phyloP scores from a whole-genome alignment of 352 stramenopile species.

The Saprolegnia diclina region DNA sequence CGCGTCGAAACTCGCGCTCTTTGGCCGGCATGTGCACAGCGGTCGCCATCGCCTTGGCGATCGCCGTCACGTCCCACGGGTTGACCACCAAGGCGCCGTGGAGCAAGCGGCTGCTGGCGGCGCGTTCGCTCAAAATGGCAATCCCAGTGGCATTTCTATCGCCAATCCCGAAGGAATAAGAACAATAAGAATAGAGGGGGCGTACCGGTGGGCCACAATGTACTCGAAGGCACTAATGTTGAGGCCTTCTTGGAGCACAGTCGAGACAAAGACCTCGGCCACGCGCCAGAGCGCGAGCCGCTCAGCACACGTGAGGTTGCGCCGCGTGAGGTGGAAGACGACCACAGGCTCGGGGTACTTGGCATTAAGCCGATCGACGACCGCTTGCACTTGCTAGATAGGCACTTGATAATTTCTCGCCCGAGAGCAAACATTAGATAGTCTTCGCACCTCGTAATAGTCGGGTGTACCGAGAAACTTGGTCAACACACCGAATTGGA shows the following conservation, averaged over 20 bases:
- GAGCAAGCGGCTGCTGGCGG: slow-evolving; percentile 91
- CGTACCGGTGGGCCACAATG: slow-evolving; percentile 69
- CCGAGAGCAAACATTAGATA: too few relatives aligned
- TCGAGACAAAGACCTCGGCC: slow-evolving; percentile 68
- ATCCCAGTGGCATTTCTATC: slow-evolving; percentile 66
- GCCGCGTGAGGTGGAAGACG: slow-evolving; percentile 68
- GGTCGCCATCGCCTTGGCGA: slow-evolving; percentile 47
- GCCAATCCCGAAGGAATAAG: neutral
- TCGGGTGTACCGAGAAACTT: neutral
- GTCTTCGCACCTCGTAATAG: neutral
- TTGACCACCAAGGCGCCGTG: slow-evolving; percentile 95
- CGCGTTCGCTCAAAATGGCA: slow-evolving; percentile 97
- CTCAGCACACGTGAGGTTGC: slow-evolving; percentile 55
- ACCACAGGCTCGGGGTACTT: slow-evolving; percentile 71
- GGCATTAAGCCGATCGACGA: slow-evolving; percentile 89
- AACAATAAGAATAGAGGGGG: neutral
- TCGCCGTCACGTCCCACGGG: slow-evolving; percentile 85
- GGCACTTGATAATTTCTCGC: too few relatives aligned
- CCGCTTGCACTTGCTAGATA: slow-evolving; percentile 79
- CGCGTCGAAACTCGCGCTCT: slow-evolving; percentile 60
- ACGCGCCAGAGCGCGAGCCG: slow-evolving; percentile 73
- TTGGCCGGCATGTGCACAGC: slow-evolving; percentile 68
- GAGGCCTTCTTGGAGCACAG: slow-evolving; percentile 64
- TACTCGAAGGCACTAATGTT: slow-evolving; percentile 82
- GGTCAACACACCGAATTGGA: slow-evolving; percentile 16